Evolutionary conservation across 768 basidiomycete genomes (phyloP).

Genomic region (Dentipellis fragilis): DNA sequence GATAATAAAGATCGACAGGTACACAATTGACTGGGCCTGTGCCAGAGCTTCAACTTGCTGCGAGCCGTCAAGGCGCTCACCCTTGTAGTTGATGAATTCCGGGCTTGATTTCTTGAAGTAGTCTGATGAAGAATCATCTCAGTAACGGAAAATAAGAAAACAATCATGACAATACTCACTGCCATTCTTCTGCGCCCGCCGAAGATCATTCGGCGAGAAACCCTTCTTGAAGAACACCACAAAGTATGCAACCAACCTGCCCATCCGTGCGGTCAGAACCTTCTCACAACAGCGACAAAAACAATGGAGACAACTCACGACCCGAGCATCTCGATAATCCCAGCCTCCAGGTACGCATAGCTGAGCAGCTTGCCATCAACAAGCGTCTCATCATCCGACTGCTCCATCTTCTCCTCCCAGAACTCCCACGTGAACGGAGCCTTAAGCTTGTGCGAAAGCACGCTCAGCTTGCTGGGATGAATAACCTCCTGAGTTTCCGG

Average conservation of each 20-base stretch:
- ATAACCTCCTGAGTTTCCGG: constrained; percentile 39
- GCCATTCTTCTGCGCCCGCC: constrained; percentile 32
- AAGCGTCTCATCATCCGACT: constrained; percentile 44
- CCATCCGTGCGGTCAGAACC: neutral
- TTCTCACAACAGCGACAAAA: neutral
- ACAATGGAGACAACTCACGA: constrained; percentile 28
- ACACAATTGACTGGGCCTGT: constrained; percentile 56
- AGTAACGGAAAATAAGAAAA: neutral
- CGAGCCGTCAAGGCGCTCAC: constrained; percentile 32
- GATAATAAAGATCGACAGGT: constrained; percentile 56
- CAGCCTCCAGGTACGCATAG: constrained; percentile 59
- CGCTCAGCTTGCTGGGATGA: constrained; percentile 30
- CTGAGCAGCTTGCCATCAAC: constrained; percentile 54
- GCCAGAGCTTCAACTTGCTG: constrained; percentile 49
- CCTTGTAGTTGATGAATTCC: constrained; percentile 45
- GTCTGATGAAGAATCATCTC: constrained; percentile 17
- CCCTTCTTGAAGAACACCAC: constrained; percentile 56
- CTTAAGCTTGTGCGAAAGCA: constrained; percentile 28
- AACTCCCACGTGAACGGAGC: constrained; percentile 46
- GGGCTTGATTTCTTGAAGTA: constrained; percentile 41
- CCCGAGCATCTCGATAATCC: constrained; percentile 47
- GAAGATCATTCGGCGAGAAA: constrained; percentile 49
- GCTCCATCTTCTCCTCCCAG: constrained; percentile 50
- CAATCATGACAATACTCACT: neutral
- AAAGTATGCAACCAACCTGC: constrained; percentile 53